A percentile compares a stretch with the other conserved stretches of the same genome.
phyloP scores from a whole-genome alignment of 2,329 filamentous ascomycete genomes.

The Cephalotrichum gorgonifer region DNA sequence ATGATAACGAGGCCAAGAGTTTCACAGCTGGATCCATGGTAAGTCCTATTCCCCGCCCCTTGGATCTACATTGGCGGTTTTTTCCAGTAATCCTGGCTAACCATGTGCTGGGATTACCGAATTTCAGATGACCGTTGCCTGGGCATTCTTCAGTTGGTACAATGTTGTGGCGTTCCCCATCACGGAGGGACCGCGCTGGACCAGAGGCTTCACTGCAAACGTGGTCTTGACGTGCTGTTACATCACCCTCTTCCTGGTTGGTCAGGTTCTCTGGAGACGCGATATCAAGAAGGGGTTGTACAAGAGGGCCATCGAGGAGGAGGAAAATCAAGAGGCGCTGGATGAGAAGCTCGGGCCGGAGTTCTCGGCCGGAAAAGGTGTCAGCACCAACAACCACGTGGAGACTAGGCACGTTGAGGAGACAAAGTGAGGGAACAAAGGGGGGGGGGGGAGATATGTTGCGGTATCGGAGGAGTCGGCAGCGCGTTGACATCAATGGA shows the following conservation, averaged over 20 bases:
- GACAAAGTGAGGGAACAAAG: background rate
- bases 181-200: slow-evolving; percentile 12
- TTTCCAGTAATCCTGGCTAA: background rate
- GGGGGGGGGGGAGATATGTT: no score
- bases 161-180: slow-evolving; percentile 14
- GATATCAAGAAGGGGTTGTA: slow-evolving; percentile 15
- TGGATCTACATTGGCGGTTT: background rate
- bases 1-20: slow-evolving; percentile 10
- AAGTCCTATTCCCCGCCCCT: background rate
- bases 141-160: slow-evolving; percentile 14
- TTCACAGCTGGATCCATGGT: slow-evolving; percentile 17
- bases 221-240: slow-evolving; percentile 15
- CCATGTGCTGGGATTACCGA: background rate
- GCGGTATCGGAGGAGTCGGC: no score
- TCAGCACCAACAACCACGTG: background rate
- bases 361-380: background rate
- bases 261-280: slow-evolving; percentile 18
- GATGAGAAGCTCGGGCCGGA: slow-evolving; percentile 15
- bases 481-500: no score
- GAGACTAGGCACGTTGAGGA: background rate
- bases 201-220: slow-evolving; percentile 13
- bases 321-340: slow-evolving; percentile 13
- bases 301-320: slow-evolving; percentile 11
- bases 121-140: slow-evolving; percentile 18
- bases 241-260: slow-evolving; percentile 18